Base-by-base conservation (phyloP, 2,329 filamentous ascomycete genomes). In the Sporothrix sp. region DNA sequence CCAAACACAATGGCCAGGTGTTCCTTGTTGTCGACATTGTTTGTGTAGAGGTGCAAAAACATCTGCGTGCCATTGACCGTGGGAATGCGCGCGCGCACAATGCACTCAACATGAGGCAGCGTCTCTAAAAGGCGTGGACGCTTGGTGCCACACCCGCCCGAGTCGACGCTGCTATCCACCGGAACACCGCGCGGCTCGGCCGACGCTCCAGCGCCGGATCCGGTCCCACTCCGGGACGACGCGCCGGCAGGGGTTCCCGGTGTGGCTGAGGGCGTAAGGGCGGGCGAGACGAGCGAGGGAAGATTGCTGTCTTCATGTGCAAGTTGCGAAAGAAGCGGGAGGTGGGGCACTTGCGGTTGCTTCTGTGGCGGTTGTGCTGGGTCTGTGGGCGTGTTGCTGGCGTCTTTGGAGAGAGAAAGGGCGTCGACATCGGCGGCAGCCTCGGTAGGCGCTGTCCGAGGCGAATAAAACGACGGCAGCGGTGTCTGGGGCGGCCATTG, bases 1-100 rank as follows among this genome's bases (percentile, higher is more conserved):
- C 93, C 93, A 66, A 98, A 98, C 0, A 98, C 93, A 62, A 98
- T 97, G 16, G 93, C 93, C 47, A 98, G 71, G 65, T 98, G 93
- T 63, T 98, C 93, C 68, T 98, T 98, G 57, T 84, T 87, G 66
- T 98, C 93, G 7, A 87, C 81, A 60, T 86, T 86, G 68, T 98
- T 98, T 56, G 83, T 83, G 69, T 98, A 98, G 0, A 97, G 73
- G 63, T 98, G 91, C 47, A 98, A 69, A 67, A 94, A 98, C 89
- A 98, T 97, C 67, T 98, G 90, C 10, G 89, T 86, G 3, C 91
- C 91, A 0, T 78, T 81, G 2, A 88, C 91, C 3, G 91, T 97
- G 0, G 93, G 93, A 60, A 98, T 98, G 50, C 93, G 84, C 16
- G 93, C 93, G 58, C 93, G 85, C 44, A 97, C 93, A 57, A 94